Evolutionary conservation across 371 early-diverging fungal species (phyloP).

Genomic region (Capillidium rhysosporum): DNA sequence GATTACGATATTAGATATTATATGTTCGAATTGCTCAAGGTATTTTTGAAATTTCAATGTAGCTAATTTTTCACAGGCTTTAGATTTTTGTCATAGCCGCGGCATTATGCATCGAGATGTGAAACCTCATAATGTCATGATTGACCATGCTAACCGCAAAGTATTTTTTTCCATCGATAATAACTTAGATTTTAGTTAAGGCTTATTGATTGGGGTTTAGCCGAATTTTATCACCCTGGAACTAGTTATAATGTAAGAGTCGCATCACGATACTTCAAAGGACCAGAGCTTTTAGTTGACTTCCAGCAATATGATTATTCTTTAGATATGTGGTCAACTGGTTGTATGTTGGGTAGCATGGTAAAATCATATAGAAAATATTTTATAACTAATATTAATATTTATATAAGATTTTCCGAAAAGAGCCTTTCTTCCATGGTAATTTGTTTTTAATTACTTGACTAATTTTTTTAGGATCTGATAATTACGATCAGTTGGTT

Average conservation of each 20-base stretch:
- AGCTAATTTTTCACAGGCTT: slow-evolving; percentile 31
- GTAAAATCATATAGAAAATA: slow-evolving; percentile 17
- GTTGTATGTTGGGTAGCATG: slow-evolving; percentile 98
- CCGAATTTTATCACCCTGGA: slow-evolving; percentile 98
- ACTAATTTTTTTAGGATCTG: slow-evolving; percentile 13
- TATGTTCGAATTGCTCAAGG: slow-evolving; percentile 90
- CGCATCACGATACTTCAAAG: slow-evolving; percentile 98
- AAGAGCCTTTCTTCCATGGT: slow-evolving; percentile 98
- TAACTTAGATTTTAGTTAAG: slow-evolving; percentile 32
- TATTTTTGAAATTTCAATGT: slow-evolving; percentile 10
- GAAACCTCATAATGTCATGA: slow-evolving; percentile 99
- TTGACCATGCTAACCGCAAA: slow-evolving; percentile 85
- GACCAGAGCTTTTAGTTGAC: slow-evolving; percentile 97
- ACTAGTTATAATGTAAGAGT: slow-evolving; percentile 97
- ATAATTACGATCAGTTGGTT: slow-evolving; percentile 96
- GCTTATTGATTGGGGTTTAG: slow-evolving; percentile 99
- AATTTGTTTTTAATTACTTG: slow-evolving; percentile 8
- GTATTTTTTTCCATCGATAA: slow-evolving; percentile 15
- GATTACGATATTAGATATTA: slow-evolving; percentile 93
- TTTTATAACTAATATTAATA: background rate
- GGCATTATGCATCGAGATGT: slow-evolving; percentile 99
- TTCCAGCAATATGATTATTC: slow-evolving; percentile 97
- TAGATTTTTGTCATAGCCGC: slow-evolving; percentile 94
- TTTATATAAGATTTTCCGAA: slow-evolving; percentile 72
- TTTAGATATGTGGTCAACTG: slow-evolving; percentile 99